Evolutionary conservation across 2,329 filamentous ascomycete species (phyloP).

Genomic region (Cordyceps fumosorosea): DNA sequence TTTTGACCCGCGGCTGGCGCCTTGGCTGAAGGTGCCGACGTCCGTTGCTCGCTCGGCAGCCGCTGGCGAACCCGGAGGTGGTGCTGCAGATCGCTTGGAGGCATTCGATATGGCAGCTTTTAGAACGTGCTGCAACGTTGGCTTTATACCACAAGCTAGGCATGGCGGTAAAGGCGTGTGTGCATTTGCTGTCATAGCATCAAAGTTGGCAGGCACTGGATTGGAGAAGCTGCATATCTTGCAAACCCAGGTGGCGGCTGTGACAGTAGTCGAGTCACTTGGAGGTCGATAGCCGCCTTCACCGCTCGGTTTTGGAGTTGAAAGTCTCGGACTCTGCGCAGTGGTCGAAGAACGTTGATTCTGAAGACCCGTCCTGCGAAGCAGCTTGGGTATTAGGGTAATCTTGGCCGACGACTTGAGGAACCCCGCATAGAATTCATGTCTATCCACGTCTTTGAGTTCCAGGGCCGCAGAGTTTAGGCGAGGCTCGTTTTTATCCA

Average conservation of each 20-base stretch:
- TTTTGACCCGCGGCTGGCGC: neutral
- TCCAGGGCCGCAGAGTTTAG: slow-evolving; percentile 80
- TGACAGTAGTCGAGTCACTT: slow-evolving; percentile 22
- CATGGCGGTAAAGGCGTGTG: slow-evolving; percentile 81
- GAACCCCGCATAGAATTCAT: slow-evolving; percentile 89
- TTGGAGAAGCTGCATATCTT: slow-evolving; percentile 95
- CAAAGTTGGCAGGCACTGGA: slow-evolving; percentile 86
- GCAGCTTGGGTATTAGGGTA: slow-evolving; percentile 75
- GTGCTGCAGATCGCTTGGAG: slow-evolving; percentile 42
- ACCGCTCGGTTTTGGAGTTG: slow-evolving; percentile 20
- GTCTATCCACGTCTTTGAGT: slow-evolving; percentile 82
- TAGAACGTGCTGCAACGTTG: slow-evolving; percentile 70
- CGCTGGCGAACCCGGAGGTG: slow-evolving; percentile 13
- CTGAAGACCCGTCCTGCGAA: slow-evolving; percentile 57
- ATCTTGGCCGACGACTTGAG: slow-evolving; percentile 93
- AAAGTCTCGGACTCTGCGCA: slow-evolving; percentile 40
- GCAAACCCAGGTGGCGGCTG: slow-evolving; percentile 84
- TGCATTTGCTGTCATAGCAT: slow-evolving; percentile 70
- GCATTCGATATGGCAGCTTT: slow-evolving; percentile 80
- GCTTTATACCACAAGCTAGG: slow-evolving; percentile 89
- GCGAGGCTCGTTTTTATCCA: slow-evolving; percentile 80
- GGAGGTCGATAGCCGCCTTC: slow-evolving; percentile 36
- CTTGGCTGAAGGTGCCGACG: neutral
- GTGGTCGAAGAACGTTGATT: slow-evolving; percentile 40
- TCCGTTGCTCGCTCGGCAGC: slow-evolving; percentile 5